Base-by-base conservation (phyloP, 1,139 yeast species). In the Saccharomycopsis hybrid region DNA sequence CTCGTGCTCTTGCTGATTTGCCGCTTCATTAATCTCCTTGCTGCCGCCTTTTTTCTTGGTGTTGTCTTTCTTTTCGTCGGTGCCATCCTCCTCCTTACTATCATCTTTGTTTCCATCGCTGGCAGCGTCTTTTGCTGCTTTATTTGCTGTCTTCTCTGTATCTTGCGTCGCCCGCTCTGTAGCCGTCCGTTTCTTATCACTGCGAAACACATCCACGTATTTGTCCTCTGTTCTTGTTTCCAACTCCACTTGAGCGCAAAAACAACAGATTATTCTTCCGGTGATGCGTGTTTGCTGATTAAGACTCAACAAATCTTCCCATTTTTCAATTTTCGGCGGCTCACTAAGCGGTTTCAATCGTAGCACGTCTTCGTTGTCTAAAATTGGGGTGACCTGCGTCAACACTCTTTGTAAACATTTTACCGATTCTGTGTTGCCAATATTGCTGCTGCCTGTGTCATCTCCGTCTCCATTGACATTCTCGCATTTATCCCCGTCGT, bases 201-300 rank as follows among this genome's bases (percentile, higher is more conserved):
- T 41, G n/a, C 46, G 28, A 3, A 48, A 29, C 8, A 48, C 36
- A 41, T 51, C 54, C 4, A 48, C 30, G 35, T 27, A 45, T 5
- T 24, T 32, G 24, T 44, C 42, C 11, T 36, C 47, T 7, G 35
- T 41, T 50, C 62, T 54, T n/a, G 56, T 44, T 2, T 8, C 5
- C n/a, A 36, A 13, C 13, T 66, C 70, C 41, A 62, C 58, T n/a
- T 51, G 46, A 0, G 59, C 65, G 54, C 69, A 66, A 37, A 65
- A 47, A 9, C 62, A 59, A 50, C 67, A 63, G 2, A 64, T 51
- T 5, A 62, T 63, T 40, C 67, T 57, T 3, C 65, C 67, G 1
- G 69, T 65, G 5, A 66, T 58, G 11, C 51, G 51, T 25, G 59
- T 59, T 1, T 58, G 52, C 37, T 59, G 55, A 2, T 60, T 57